These are phyloP conservation scores for Pseudogymnoascus sp. DNA, from an alignment of 2,329 filamentous ascomycete species.

Conservation along the genomic window DNA sequence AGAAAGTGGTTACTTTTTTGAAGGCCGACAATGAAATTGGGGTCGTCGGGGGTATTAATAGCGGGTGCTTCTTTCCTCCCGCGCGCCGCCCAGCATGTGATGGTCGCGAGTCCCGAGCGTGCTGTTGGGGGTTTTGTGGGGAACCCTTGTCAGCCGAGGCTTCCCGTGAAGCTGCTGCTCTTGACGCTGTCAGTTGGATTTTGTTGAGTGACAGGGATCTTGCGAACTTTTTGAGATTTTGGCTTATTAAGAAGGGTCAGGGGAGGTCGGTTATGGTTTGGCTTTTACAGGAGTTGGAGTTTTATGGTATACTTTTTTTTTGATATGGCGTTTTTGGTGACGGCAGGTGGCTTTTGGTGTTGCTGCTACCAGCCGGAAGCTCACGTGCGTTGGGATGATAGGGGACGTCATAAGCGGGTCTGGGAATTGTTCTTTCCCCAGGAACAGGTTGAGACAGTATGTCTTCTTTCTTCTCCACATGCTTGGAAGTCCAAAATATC, in stretches of 20 bases:
- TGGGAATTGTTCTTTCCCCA: not conserved
- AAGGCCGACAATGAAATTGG: not conserved
- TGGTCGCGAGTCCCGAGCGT: not conserved
- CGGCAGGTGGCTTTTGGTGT: not conserved
- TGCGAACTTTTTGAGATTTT: not conserved
- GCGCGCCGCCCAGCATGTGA: not conserved
- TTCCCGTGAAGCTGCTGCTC: not conserved
- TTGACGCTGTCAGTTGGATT: not conserved
- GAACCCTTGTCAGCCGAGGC: constrained; percentile 5
- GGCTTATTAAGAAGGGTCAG: not conserved
- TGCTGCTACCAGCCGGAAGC: not conserved
- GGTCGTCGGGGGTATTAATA: constrained; percentile 4
- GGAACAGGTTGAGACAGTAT: not conserved
- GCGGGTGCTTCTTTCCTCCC: not conserved
- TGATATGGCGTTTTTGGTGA: not conserved
- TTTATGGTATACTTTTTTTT: not conserved
- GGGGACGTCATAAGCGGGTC: not conserved
- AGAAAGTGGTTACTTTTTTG: not conserved
- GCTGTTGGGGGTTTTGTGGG: constrained; percentile 4
- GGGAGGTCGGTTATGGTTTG: not conserved
- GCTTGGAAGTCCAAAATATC: not conserved
- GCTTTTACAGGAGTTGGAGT: not conserved
- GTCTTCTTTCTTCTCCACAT: not conserved
- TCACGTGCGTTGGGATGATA: not conserved
- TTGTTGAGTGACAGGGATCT: not conserved